Conservation (phyloP, 169 alveolate genomes). For the Perkinsus chesapeaki region DNA sequence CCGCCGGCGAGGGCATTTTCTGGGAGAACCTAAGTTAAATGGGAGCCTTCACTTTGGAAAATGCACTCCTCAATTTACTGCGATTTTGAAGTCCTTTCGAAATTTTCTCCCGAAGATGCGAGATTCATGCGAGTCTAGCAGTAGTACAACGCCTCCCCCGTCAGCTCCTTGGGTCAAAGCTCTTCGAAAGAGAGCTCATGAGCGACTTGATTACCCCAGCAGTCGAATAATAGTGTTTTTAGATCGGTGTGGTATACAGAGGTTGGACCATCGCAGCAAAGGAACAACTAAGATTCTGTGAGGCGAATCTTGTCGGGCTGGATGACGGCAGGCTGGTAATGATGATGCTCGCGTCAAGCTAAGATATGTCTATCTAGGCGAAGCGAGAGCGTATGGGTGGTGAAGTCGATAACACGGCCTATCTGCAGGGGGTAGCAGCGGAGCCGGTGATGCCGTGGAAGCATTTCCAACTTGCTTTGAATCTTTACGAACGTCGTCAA, state of each 20-base stretch:
- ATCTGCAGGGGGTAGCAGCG: neutral
- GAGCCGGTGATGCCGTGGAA: neutral
- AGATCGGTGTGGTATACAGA: neutral
- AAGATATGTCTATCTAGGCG: neutral
- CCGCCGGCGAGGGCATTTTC: too few relatives aligned
- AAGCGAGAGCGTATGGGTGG: neutral
- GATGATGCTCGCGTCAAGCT: neutral
- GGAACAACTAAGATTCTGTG: neutral
- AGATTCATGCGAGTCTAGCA: too few relatives aligned
- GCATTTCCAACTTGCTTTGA: neutral
- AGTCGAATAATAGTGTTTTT: neutral
- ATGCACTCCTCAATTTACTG: too few relatives aligned
- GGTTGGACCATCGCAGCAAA: neutral
- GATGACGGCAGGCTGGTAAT: neutral
- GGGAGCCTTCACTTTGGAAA: too few relatives aligned
- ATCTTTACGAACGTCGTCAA: neutral
- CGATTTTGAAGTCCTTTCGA: too few relatives aligned
- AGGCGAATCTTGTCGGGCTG: neutral
- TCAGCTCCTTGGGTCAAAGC: too few relatives aligned
- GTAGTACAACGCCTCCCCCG: too few relatives aligned
- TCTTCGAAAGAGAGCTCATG: too few relatives aligned
- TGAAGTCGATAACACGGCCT: neutral
- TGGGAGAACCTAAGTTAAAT: too few relatives aligned
- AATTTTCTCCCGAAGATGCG: too few relatives aligned
- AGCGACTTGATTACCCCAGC: too few relatives aligned